Percentiles rank a stretch among this genome's conserved stretches.
phyloP scores from a whole-genome alignment of 768 basidiomycete genomes.

The Hypholoma sublateritium region DNA sequence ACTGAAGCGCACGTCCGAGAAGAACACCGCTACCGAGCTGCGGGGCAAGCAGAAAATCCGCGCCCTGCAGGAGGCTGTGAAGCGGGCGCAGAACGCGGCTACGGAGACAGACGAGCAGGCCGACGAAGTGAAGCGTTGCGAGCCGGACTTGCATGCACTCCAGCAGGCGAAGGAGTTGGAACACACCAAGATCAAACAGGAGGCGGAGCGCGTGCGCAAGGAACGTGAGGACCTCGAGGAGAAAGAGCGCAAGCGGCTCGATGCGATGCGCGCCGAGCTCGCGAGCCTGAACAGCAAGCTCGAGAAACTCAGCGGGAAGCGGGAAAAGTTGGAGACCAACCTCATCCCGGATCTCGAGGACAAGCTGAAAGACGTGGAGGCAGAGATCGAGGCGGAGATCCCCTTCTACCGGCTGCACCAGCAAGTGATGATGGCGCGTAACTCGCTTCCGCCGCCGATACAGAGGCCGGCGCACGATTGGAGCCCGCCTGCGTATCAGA shows the following conservation, averaged over 20 bases:
- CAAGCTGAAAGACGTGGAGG: slow-evolving; percentile 57
- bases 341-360: slow-evolving; percentile 68
- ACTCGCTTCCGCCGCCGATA: slow-evolving; percentile 18
- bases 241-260: slow-evolving; percentile 51
- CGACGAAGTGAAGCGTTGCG: slow-evolving; percentile 42
- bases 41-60: slow-evolving; percentile 85
- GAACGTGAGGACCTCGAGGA: slow-evolving; percentile 47
- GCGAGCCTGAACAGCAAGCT: slow-evolving; percentile 54
- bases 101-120: slow-evolving; percentile 45
- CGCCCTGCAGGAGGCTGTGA: slow-evolving; percentile 86
- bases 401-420: slow-evolving; percentile 5
- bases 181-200: slow-evolving; percentile 42
- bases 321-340: slow-evolving; percentile 61
- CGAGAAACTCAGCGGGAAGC: slow-evolving; percentile 65
- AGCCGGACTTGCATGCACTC: slow-evolving; percentile 40
- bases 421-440: slow-evolving; percentile 9
- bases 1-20: slow-evolving; percentile 81
- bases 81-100: slow-evolving; percentile 65
- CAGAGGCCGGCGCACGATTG: slow-evolving; percentile 22
- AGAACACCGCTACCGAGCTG: slow-evolving; percentile 68
- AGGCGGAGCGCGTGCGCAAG: slow-evolving; percentile 44
- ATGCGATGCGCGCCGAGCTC: slow-evolving; percentile 59
- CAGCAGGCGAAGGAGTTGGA: slow-evolving; percentile 41
- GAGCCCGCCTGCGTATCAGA: slow-evolving; percentile 25
- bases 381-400: slow-evolving; percentile 53